phyloP scores from a whole-genome alignment of 768 basidiomycete genomes.

The button mushroom (Agaricus bisporus) region DNA sequence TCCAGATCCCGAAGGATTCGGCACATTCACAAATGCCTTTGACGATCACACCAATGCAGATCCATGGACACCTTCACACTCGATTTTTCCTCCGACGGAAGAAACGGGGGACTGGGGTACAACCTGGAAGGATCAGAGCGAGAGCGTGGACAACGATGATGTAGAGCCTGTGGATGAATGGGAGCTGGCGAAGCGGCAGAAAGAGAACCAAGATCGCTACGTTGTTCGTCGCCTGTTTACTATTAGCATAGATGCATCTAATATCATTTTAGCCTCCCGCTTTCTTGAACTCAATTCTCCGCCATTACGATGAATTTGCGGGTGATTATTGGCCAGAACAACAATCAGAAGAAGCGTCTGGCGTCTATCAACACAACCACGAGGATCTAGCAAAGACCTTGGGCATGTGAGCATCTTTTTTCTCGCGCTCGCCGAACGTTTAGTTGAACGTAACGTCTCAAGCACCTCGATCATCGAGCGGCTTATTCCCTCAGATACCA shows the following conservation, averaged over 20 bases:
- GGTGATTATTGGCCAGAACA: slow-evolving; percentile 46
- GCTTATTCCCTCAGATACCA: slow-evolving; percentile 45
- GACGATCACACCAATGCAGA: slow-evolving; percentile 18
- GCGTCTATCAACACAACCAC: background rate
- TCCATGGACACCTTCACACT: slow-evolving; percentile 30
- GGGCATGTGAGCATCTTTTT: slow-evolving; percentile 47
- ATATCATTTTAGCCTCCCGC: slow-evolving; percentile 54
- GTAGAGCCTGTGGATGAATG: slow-evolving; percentile 52
- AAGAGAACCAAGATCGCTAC: slow-evolving; percentile 52
- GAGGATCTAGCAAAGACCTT: slow-evolving; percentile 24
- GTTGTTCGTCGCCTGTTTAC: slow-evolving; percentile 46
- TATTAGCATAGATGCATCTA: slow-evolving; percentile 16
- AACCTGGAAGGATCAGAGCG: slow-evolving; percentile 31
- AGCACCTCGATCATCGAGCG: slow-evolving; percentile 37
- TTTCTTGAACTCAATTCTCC: slow-evolving; percentile 49
- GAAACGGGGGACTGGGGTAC: slow-evolving; percentile 31
- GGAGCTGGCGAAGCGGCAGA: slow-evolving; percentile 54
- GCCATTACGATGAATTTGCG: slow-evolving; percentile 45
- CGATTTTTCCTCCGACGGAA: slow-evolving; percentile 17
- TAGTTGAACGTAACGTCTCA: background rate
- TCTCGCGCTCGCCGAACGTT: background rate
- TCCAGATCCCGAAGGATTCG: slow-evolving; percentile 49
- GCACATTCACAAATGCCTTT: slow-evolving; percentile 39
- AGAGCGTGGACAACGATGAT: slow-evolving; percentile 14
- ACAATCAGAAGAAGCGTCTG: background rate